A percentile compares a stretch with the other conserved stretches of the same genome.
Evolutionary conservation across 805 yeast species (phyloP).

Genomic region (Cyberlindnera maclurae): DNA sequence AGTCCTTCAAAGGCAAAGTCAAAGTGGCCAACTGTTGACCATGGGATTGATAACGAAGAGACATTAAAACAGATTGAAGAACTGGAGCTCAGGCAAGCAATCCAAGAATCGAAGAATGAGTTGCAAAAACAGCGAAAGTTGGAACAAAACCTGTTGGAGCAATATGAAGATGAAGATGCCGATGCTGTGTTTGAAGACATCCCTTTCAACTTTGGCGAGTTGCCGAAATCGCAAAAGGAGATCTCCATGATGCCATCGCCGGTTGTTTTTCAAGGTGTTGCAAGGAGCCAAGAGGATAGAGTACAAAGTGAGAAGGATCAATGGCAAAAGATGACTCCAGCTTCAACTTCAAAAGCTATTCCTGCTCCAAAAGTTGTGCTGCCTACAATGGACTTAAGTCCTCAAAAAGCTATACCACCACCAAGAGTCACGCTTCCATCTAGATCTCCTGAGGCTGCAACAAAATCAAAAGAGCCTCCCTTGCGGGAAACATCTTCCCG

Average conservation of each 20-base stretch:
- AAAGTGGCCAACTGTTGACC: conserved; percentile 10
- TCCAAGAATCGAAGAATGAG: conserved; percentile 40
- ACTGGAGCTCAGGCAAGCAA: conserved; percentile 31
- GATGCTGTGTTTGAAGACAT: conserved; percentile 23
- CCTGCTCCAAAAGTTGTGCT: too few species aligned
- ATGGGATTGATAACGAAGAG: conserved; percentile 13
- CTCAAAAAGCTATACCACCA: too few species aligned
- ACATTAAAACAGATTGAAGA: conserved; percentile 25
- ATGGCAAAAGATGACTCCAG: too few species aligned
- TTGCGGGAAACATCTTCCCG: conserved; percentile 20
- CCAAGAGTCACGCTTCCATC: too few species aligned
- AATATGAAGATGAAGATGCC: conserved; percentile 10
- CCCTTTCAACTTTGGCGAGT: conserved; percentile 14
- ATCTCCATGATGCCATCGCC: too few species aligned
- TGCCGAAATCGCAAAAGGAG: neutral
- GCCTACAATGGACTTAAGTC: too few species aligned
- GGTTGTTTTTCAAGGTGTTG: too few species aligned
- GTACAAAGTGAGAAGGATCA: too few species aligned
- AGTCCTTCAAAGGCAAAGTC: conserved; percentile 15
- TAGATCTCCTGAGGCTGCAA: neutral
- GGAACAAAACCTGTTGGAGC: conserved; percentile 17
- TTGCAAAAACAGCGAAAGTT: conserved; percentile 36
- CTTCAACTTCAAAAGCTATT: too few species aligned
- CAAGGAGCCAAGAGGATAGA: too few species aligned
- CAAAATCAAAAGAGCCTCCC: conserved; percentile 1